Conservation (phyloP, 768 basidiomycete species). For the Leccinum longicurvipes region DNA sequence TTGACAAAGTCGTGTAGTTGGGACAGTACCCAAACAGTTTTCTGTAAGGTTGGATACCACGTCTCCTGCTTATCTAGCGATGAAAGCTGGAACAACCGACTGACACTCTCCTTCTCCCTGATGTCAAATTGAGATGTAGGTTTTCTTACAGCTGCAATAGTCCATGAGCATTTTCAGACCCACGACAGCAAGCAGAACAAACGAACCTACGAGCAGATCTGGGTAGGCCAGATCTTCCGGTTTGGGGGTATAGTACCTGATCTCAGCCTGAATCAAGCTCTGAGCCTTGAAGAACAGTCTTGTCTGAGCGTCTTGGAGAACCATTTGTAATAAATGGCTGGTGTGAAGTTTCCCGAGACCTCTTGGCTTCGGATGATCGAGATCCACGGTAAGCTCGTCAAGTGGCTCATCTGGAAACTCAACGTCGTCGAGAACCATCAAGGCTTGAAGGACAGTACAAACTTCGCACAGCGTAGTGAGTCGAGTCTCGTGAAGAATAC, state of each 20-base stretch:
- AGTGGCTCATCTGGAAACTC: constrained; percentile 30
- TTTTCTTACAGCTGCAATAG: constrained; percentile 43
- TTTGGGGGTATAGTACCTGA: constrained; percentile 76
- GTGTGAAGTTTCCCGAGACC: constrained; percentile 69
- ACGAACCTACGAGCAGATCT: constrained; percentile 69
- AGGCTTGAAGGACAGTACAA: constrained; percentile 91
- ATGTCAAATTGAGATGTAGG: constrained; percentile 42
- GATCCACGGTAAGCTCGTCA: constrained; percentile 37
- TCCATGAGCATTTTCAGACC: constrained; percentile 4
- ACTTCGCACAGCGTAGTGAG: constrained; percentile 89
- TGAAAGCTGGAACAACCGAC: constrained; percentile 67
- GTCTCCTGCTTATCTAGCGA: constrained; percentile 72
- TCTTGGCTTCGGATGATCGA: constrained; percentile 34
- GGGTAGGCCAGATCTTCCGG: constrained; percentile 85
- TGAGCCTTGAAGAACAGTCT: constrained; percentile 95
- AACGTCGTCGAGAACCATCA: constrained; percentile 88
- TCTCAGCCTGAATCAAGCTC: constrained; percentile 83
- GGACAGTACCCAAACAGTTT: constrained; percentile 87
- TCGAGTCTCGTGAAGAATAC: constrained; percentile 89
- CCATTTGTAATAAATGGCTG: constrained; percentile 78
- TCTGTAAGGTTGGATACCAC: constrained; percentile 89
- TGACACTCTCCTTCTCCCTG: constrained; percentile 67
- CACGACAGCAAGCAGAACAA: background rate
- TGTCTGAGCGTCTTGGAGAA: constrained; percentile 95
- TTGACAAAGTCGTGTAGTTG: constrained; percentile 92